Conservation (phyloP, 2,329 filamentous ascomycete species). For the Raffaelea albimanens region DNA sequence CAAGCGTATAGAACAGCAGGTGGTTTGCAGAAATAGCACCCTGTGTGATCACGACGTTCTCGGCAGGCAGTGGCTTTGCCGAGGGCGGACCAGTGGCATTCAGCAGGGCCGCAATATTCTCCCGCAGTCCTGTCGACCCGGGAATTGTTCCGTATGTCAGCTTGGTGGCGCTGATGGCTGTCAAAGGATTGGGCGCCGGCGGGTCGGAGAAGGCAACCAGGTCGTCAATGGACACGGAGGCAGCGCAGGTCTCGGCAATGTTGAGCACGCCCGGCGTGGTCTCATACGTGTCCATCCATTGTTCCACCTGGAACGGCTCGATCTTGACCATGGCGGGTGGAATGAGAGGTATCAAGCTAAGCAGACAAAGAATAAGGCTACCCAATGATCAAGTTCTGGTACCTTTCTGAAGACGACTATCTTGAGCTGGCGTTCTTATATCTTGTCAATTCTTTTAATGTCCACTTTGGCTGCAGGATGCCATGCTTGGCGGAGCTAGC, state of each 20-base stretch:
- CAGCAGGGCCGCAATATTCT: conserved; percentile 49
- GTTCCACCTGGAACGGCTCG: conserved; percentile 60
- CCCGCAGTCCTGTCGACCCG: conserved; percentile 55
- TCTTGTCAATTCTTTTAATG: too few species aligned
- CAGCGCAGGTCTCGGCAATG: conserved; percentile 70
- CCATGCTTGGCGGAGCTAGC: too few species aligned
- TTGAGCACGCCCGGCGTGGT: conserved; percentile 51
- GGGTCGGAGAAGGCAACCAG: conserved; percentile 47
- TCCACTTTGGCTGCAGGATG: too few species aligned
- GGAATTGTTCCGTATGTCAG: conserved; percentile 66
- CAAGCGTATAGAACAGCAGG: conserved; percentile 62
- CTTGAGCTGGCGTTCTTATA: too few species aligned
- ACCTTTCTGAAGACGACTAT: too few species aligned
- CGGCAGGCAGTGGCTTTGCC: conserved; percentile 34
- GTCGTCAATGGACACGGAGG: conserved; percentile 63
- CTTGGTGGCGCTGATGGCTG: conserved; percentile 37
- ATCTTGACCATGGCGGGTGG: conserved; percentile 33
- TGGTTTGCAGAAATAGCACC: conserved; percentile 84
- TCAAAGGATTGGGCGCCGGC: conserved; percentile 37
- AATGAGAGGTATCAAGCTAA: neutral
- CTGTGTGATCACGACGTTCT: conserved; percentile 66
- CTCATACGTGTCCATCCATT: conserved; percentile 58
- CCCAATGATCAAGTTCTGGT: too few species aligned
- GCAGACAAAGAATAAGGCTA: too few species aligned
- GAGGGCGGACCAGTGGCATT: conserved; percentile 21